Base-by-base conservation (phyloP, 2,329 filamentous ascomycete species). In the Fusarium sacchari region DNA sequence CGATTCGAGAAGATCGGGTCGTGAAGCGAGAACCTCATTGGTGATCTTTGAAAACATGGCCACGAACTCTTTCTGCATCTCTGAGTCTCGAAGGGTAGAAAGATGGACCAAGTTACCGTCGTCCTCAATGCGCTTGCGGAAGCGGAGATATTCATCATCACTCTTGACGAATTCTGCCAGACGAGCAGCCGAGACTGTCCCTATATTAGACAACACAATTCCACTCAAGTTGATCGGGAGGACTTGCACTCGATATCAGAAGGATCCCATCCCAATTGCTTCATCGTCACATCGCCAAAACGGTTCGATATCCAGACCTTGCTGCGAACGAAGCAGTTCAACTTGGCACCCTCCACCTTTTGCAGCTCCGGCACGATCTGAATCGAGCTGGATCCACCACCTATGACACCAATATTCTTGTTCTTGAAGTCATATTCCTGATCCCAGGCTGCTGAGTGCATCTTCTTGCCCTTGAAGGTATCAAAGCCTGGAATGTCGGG, bases 141-240 rank as follows among this genome's bases (percentile, higher is more conserved):
- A 64, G 13, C 56, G 28, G 4, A 61, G 42, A 22, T 64, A 64
- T 3, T 28, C 36, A 0, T 42, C 56, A 1, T 64, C 56, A 20
- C 7, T 64, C 20, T 61, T 42, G 10, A 20, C 2, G 7, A 61
- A 64, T 2, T 42, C 18, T 11, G 39, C 26, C 20, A 64, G 1
- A 7, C 60, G 56, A 12, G 40, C 24, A n/a, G 55, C 14, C 5
- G 60, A 32, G n/a, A 63, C 60, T 63, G 2, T 24, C 13, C 1
- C 3, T 8, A 8, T 24, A 1, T 63, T 30, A 63, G 60, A 15
- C 8, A 40, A 40, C 22, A 7, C 20, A 40, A 2, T 46, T 3
- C 3, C 18, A 0, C 24, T 46, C 0, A 1, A 14, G 0, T n/a
- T 4, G 2, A 4, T 12, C 0, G 6, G 2, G 4, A 3, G 1